These are phyloP conservation scores for Salix arbutifolia DNA, from an alignment of 345 rosid genomes.

Conservation along the genomic window DNA sequence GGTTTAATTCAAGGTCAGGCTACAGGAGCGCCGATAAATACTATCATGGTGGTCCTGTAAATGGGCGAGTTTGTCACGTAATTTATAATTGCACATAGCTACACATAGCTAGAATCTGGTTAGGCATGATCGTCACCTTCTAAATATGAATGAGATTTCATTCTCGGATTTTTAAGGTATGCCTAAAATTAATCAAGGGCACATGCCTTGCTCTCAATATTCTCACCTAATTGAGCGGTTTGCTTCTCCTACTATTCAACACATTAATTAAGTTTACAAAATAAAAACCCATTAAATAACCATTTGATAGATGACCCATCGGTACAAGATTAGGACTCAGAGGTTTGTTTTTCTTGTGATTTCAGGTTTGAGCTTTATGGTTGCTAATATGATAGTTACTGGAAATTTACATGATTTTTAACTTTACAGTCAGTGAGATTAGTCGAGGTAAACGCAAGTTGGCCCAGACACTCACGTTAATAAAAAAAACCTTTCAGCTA, in stretches of 20 bases:
- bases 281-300: too few species aligned
- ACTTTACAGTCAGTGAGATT: accelerated
- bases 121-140: neutral
- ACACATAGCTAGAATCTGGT: neutral
- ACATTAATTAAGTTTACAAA: neutral
- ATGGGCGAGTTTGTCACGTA: neutral
- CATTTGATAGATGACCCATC: too few species aligned
- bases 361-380: too few species aligned
- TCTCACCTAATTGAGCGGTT: neutral
- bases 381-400: too few species aligned
- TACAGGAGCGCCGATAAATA: neutral
- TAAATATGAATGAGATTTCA: neutral
- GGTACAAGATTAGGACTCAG: too few species aligned
- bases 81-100: neutral
- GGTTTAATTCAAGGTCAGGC: neutral
- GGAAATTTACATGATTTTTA: too few species aligned
- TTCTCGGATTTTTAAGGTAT: neutral
- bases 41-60: neutral
- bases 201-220: neutral
- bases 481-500: too few species aligned
- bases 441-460: accelerated
- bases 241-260: neutral
- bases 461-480: too few species aligned
- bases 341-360: too few species aligned
- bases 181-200: neutral